phyloP scores from a whole-genome alignment of 495 filamentous ascomycete genomes.

The Xylaria palmicola region DNA sequence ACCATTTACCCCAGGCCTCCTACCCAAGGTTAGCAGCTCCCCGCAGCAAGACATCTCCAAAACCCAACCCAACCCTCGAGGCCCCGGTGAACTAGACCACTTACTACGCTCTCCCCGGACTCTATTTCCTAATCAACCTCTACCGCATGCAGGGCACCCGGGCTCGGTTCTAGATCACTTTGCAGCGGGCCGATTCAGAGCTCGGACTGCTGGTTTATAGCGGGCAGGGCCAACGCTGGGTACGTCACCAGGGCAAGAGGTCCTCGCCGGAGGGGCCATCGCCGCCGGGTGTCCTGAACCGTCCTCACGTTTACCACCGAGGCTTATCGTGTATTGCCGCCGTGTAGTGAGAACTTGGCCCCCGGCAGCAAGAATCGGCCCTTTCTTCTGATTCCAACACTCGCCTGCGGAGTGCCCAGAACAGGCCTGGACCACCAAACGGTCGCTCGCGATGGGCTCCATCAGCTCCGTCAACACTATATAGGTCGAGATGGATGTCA shows the following conservation, averaged over 20 bases:
- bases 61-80: no score
- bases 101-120: not conserved
- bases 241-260: not conserved
- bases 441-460: constrained; percentile 5
- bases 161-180: not conserved
- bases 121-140: constrained; percentile 11
- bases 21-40: no score
- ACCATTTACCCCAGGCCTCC: no score
- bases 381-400: not conserved
- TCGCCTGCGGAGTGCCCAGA: not conserved
- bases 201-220: not conserved
- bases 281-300: not conserved
- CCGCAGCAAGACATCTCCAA: no score
- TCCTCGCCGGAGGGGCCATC: not conserved
- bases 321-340: not conserved
- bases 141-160: not conserved
- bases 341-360: not conserved
- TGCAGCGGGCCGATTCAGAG: constrained; percentile 8
- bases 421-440: constrained; percentile 8
- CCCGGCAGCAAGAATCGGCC: constrained; percentile 2
- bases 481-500: constrained; percentile 25
- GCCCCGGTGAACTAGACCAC: no score
- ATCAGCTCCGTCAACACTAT: not conserved
- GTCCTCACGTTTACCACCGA: not conserved
- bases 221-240: not conserved